Percentiles rank a stretch among this genome's conserved stretches.
Evolutionary conservation across 2,329 filamentous ascomycete genomes (phyloP).

Genomic region (Amphichorda felina): DNA sequence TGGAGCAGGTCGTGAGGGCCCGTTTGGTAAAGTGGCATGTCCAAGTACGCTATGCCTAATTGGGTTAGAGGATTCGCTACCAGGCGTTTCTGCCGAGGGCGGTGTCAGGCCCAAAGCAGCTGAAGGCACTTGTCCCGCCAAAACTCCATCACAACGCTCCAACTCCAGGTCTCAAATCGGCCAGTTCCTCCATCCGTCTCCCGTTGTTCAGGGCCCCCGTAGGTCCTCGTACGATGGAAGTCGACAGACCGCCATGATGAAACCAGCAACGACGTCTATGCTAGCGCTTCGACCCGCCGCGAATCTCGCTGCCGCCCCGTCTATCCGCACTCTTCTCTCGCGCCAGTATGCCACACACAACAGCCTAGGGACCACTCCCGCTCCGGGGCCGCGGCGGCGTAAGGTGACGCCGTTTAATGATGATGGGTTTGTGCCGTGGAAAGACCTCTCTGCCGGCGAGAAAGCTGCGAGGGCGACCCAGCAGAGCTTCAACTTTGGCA

Average conservation of each 20-base stretch:
- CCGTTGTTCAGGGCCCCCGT: neutral
- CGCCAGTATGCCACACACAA: slow-evolving; percentile 50
- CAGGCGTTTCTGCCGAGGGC: slow-evolving; percentile 22
- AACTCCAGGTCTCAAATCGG: neutral
- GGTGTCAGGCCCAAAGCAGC: slow-evolving; percentile 12
- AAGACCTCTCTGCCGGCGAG: slow-evolving; percentile 59
- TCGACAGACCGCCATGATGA: slow-evolving; percentile 30
- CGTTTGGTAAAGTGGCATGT: slow-evolving; percentile 28
- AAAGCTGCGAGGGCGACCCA: slow-evolving; percentile 80
- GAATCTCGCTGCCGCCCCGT: slow-evolving; percentile 10
- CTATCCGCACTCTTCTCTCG: slow-evolving; percentile 16
- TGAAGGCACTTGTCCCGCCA: neutral
- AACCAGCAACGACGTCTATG: slow-evolving; percentile 24
- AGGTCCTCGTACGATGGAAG: slow-evolving; percentile 20
- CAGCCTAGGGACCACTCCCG: slow-evolving; percentile 21
- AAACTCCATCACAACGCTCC: neutral
- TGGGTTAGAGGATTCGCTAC: slow-evolving; percentile 14
- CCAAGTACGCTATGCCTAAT: slow-evolving; percentile 21
- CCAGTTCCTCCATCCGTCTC: too few relatives aligned
- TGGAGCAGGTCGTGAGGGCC: neutral
- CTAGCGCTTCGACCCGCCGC: slow-evolving; percentile 20
- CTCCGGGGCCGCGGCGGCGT: slow-evolving; percentile 41
- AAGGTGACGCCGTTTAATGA: slow-evolving; percentile 79
- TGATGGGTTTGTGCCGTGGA: slow-evolving; percentile 73
- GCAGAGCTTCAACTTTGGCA: slow-evolving; percentile 76